phyloP scores from a whole-genome alignment of 2,329 filamentous ascomycete species.

The Fusarium cyanostomum region DNA sequence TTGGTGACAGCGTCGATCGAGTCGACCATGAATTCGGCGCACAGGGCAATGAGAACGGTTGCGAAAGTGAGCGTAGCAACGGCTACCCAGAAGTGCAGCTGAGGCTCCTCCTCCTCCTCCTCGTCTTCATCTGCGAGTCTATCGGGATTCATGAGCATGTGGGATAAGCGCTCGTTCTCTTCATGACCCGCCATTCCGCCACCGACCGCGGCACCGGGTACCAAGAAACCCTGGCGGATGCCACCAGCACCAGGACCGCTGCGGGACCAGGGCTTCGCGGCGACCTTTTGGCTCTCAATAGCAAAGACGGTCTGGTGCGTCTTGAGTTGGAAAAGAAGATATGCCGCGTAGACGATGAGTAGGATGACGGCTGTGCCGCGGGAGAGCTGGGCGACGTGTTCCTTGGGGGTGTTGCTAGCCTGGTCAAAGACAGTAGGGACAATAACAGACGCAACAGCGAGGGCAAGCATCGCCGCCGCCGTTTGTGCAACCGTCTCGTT shows the following conservation, averaged over 20 bases:
- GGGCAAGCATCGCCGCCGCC: slow-evolving; percentile 79
- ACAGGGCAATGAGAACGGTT: slow-evolving; percentile 82
- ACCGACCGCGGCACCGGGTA: slow-evolving; percentile 52
- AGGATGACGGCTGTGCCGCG: slow-evolving; percentile 82
- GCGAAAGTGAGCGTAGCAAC: slow-evolving; percentile 75
- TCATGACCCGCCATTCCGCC: slow-evolving; percentile 46
- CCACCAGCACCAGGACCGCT: slow-evolving; percentile 45
- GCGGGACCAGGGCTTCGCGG: slow-evolving; percentile 61
- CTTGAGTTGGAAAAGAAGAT: slow-evolving; percentile 91
- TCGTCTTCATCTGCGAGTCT: slow-evolving; percentile 56
- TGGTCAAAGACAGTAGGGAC: slow-evolving; percentile 87
- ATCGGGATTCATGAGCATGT: slow-evolving; percentile 54
- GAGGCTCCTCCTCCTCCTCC: slow-evolving; percentile 78
- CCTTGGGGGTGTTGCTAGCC: slow-evolving; percentile 51
- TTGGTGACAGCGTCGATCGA: slow-evolving; percentile 75
- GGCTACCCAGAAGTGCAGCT: slow-evolving; percentile 77
- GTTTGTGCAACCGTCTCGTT: slow-evolving; percentile 94
- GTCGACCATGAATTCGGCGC: slow-evolving; percentile 81
- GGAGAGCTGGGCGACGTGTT: slow-evolving; percentile 70
- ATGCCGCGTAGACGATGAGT: slow-evolving; percentile 82
- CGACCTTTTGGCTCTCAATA: slow-evolving; percentile 79
- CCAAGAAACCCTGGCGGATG: slow-evolving; percentile 53
- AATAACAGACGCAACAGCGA: slow-evolving; percentile 83
- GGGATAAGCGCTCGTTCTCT: slow-evolving; percentile 57
- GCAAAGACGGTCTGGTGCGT: slow-evolving; percentile 85